A percentile compares a stretch with the other conserved stretches of the same genome.
Evolutionary conservation across 116 monocot genomes (phyloP).

Genomic region (Dioscorea cayenensis): DNA sequence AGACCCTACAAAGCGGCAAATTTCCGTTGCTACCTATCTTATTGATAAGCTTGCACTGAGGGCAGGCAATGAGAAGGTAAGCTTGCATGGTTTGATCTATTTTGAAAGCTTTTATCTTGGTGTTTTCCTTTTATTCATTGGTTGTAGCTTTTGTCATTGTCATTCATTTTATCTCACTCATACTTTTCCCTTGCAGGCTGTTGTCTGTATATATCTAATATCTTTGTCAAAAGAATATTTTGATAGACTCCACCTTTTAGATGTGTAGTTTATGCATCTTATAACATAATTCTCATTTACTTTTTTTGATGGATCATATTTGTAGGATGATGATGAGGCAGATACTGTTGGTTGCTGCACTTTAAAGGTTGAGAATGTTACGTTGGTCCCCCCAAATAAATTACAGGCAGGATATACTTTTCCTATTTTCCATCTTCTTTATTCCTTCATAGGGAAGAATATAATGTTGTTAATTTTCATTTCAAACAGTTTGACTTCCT

Average conservation of each 20-base stretch:
- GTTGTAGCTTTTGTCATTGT: neutral
- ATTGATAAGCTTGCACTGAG: conserved; percentile 97
- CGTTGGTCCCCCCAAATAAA: conserved; percentile 72
- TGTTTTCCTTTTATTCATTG: neutral
- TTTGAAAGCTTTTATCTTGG: neutral
- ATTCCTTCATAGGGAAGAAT: neutral
- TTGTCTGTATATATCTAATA: too few relatives aligned
- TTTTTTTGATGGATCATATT: neutral
- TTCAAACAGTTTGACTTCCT: conserved; percentile 86
- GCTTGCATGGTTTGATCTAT: neutral
- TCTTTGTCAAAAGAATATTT: too few relatives aligned
- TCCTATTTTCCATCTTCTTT: neutral
- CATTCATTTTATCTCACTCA: too few relatives aligned
- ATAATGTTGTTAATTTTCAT: conserved; percentile 1
- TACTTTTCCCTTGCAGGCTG: too few relatives aligned
- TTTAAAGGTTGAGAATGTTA: conserved; percentile 94
- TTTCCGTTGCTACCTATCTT: conserved; percentile 96
- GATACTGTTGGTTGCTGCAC: conserved; percentile 99
- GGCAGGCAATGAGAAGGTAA: conserved; percentile 98
- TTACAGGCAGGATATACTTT: conserved; percentile 45
- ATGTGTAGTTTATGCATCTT: neutral
- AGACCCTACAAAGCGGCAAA: conserved; percentile 68
- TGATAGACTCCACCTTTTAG: too few relatives aligned
- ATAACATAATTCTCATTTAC: neutral
- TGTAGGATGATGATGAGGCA: conserved; percentile 97